Percentiles rank a stretch among this genome's conserved stretches.
Evolutionary conservation across 495 filamentous ascomycete species (phyloP).

Genomic region (Talaromyces proteolyticus): DNA sequence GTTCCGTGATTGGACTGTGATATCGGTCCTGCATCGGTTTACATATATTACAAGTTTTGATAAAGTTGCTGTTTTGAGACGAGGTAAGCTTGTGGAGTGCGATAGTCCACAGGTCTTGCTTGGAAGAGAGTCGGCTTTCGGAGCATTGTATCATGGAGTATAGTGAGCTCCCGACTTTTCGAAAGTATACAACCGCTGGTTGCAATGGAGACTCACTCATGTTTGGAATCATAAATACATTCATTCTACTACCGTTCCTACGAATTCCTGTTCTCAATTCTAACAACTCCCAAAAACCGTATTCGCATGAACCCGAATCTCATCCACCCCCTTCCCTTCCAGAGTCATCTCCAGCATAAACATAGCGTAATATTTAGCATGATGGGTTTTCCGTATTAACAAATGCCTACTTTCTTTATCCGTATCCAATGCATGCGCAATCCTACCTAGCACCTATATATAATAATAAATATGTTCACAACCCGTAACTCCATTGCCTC

Average conservation of each 20-base stretch:
- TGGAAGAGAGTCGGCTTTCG: constrained; percentile 1
- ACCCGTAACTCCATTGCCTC: too few relatives aligned
- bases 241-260: background rate
- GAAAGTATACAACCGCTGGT: background rate
- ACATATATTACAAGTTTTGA: constrained; percentile 36
- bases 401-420: too few relatives aligned
- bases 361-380: too few relatives aligned
- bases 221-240: background rate
- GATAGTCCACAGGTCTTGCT: constrained; percentile 23
- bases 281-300: too few relatives aligned
- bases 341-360: too few relatives aligned
- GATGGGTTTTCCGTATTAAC: too few relatives aligned
- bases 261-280: background rate
- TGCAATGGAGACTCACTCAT: background rate
- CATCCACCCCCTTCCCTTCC: too few relatives aligned
- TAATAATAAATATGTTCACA: too few relatives aligned
- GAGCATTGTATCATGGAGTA: background rate
- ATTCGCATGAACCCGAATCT: too few relatives aligned
- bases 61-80: constrained; percentile 27
- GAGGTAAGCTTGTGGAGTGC: constrained; percentile 28
- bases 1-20: constrained; percentile 29
- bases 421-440: too few relatives aligned
- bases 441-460: too few relatives aligned
- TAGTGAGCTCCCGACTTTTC: background rate
- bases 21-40: constrained; percentile 35